These are phyloP conservation scores for Chrysosporium keratinophilum DNA, from an alignment of 2,329 filamentous ascomycete genomes.

Conservation along the genomic window DNA sequence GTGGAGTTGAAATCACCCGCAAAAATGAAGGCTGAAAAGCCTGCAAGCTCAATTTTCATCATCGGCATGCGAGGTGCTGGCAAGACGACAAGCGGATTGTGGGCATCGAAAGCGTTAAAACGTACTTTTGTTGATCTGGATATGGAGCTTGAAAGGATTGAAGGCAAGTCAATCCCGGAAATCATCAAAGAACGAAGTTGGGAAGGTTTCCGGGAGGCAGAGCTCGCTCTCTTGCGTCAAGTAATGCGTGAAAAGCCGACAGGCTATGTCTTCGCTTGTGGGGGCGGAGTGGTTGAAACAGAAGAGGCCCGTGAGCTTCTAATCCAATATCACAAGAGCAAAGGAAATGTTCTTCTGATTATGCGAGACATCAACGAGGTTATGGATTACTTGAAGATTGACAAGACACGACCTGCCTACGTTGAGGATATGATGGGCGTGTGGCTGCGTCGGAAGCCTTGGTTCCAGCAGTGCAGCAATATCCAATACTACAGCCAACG, in stretches of 20 bases:
- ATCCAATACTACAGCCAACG: slow-evolving; percentile 81
- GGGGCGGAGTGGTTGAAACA: slow-evolving; percentile 84
- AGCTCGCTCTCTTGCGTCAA: slow-evolving; percentile 62
- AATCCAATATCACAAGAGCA: slow-evolving; percentile 58
- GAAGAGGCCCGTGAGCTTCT: slow-evolving; percentile 69
- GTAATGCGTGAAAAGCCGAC: slow-evolving; percentile 63
- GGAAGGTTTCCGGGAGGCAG: slow-evolving; percentile 75
- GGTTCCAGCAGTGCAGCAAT: slow-evolving; percentile 89
- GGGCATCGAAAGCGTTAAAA: slow-evolving; percentile 66
- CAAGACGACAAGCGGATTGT: slow-evolving; percentile 85
- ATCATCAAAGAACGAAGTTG: slow-evolving; percentile 71
- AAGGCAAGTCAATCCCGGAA: slow-evolving; percentile 70
- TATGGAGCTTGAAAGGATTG: slow-evolving; percentile 65
- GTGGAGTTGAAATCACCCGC: slow-evolving; percentile 44
- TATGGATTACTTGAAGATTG: slow-evolving; percentile 75
- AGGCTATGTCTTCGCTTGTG: slow-evolving; percentile 81
- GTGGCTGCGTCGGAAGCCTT: slow-evolving; percentile 77
- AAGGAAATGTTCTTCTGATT: slow-evolving; percentile 77
- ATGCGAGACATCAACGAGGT: slow-evolving; percentile 80
- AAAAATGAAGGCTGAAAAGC: slow-evolving; percentile 32
- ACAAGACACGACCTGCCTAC: slow-evolving; percentile 86
- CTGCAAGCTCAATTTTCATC: slow-evolving; percentile 66
- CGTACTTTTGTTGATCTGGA: slow-evolving; percentile 81
- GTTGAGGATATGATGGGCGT: slow-evolving; percentile 85
- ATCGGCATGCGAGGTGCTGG: slow-evolving; percentile 96